Percentiles rank a stretch among this genome's conserved stretches.
phyloP scores from a whole-genome alignment of 202 grass and related monocot species.

The Setaria viridis region DNA sequence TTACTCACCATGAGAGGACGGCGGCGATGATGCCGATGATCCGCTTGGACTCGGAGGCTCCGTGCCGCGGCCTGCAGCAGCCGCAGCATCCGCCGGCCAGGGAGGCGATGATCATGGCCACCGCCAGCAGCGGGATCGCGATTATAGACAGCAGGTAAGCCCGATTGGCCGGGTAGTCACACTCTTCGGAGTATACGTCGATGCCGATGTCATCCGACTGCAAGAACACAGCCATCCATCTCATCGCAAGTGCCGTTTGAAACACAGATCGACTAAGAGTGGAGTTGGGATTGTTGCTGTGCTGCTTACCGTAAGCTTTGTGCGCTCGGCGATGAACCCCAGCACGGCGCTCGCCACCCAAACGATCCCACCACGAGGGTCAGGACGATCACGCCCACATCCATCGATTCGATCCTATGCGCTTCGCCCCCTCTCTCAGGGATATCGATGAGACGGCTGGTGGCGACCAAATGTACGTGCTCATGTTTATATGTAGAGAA shows the following conservation, averaged over 20 bases:
- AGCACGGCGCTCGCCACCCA: slow-evolving; percentile 50
- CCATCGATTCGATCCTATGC: slow-evolving; percentile 4
- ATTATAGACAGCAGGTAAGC: background rate
- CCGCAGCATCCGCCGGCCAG: background rate
- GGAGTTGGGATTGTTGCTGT: no score
- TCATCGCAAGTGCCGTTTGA: no score
- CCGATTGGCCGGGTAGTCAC: background rate
- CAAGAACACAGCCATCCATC: background rate
- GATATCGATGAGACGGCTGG: background rate
- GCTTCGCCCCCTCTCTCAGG: background rate
- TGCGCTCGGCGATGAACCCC: slow-evolving; percentile 59
- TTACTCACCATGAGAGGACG: slow-evolving; percentile 12
- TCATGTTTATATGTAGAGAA: background rate
- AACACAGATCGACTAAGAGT: no score
- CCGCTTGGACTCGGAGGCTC: slow-evolving; percentile 9
- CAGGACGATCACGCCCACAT: slow-evolving; percentile 32
- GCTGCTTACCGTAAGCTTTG: slow-evolving; percentile 47
- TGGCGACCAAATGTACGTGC: background rate
- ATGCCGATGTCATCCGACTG: background rate
- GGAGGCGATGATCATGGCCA: background rate
- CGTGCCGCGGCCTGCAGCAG: no score
- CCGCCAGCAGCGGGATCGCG: background rate
- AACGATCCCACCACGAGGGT: slow-evolving; percentile 31
- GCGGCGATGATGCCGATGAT: background rate
- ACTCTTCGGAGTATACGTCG: background rate